phyloP scores from a whole-genome alignment of 1,139 yeast species.

The Pneumocystis jirovecii region DNA sequence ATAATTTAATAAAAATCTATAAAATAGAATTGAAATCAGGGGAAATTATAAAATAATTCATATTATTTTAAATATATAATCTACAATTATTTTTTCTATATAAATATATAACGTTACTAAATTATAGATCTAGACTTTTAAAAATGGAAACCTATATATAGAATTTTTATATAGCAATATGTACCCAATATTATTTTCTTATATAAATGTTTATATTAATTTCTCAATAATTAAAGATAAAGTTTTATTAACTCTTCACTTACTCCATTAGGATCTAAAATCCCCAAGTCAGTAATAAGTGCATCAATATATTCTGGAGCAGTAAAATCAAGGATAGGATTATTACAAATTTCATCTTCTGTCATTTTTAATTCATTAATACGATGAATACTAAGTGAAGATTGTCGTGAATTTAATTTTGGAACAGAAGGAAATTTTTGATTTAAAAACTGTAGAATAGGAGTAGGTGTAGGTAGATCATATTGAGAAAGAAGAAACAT shows the following conservation, averaged over 20 bases:
- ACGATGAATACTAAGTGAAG: slow-evolving; percentile 7
- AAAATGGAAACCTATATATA: too few species aligned
- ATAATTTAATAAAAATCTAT: background rate
- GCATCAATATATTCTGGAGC: slow-evolving; percentile 95
- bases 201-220: background rate
- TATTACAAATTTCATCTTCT: slow-evolving; percentile 24
- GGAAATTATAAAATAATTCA: background rate
- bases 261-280: slow-evolving; percentile 91
- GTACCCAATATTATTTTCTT: background rate
- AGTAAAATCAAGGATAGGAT: slow-evolving; percentile 70
- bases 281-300: slow-evolving; percentile 88
- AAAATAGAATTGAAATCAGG: background rate
- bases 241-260: slow-evolving; percentile 93
- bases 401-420: background rate
- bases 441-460: slow-evolving; percentile 24
- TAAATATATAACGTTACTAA: background rate
- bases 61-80: background rate
- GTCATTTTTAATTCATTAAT: slow-evolving; percentile 11
- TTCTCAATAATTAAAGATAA: slow-evolving; percentile 22
- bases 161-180: background rate
- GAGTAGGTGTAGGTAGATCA: slow-evolving; percentile 57
- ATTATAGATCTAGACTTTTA: too few species aligned
- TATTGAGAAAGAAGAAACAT: slow-evolving; percentile 88
- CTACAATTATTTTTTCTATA: background rate
- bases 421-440: slow-evolving; percentile 15